phyloP scores from a whole-genome alignment of 768 basidiomycete genomes.

The Agrocybe praecox region DNA sequence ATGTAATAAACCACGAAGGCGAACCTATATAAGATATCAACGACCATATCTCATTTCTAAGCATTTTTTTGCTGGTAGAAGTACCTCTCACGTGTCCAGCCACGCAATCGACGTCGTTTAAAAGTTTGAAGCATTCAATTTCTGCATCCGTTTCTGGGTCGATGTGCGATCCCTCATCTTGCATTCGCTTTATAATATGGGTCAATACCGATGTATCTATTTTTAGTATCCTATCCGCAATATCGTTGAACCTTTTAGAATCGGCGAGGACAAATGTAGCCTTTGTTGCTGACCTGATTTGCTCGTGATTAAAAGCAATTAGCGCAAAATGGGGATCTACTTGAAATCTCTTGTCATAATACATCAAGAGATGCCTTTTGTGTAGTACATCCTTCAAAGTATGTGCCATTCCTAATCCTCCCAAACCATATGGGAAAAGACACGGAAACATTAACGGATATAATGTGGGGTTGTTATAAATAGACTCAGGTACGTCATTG shows the following conservation, averaged over 20 bases:
- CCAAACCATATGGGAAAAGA: neutral
- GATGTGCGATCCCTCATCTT: constrained; percentile 17
- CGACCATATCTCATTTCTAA: constrained; percentile 33
- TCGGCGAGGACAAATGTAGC: constrained; percentile 29
- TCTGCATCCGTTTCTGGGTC: too few relatives aligned
- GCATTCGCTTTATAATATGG: constrained; percentile 17
- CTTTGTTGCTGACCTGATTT: constrained; percentile 28
- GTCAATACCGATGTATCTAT: constrained; percentile 22
- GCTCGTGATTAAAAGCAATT: constrained; percentile 40
- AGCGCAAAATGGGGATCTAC: constrained; percentile 35
- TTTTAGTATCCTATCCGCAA: constrained; percentile 20
- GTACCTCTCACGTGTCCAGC: constrained; percentile 25
- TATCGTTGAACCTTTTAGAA: constrained; percentile 24
- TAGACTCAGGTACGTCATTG: neutral
- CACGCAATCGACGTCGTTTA: constrained; percentile 28
- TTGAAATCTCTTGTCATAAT: constrained; percentile 43
- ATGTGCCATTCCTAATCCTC: neutral
- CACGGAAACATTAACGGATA: neutral
- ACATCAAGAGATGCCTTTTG: too few relatives aligned
- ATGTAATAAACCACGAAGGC: constrained; percentile 37
- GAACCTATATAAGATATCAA: constrained; percentile 24
- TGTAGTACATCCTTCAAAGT: too few relatives aligned
- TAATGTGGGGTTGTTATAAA: neutral
- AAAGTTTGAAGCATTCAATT: constrained; percentile 24
- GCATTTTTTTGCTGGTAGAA: constrained; percentile 24